Conservation (phyloP, 2,329 filamentous ascomycete genomes). For the Ceratocystis huliohia region DNA sequence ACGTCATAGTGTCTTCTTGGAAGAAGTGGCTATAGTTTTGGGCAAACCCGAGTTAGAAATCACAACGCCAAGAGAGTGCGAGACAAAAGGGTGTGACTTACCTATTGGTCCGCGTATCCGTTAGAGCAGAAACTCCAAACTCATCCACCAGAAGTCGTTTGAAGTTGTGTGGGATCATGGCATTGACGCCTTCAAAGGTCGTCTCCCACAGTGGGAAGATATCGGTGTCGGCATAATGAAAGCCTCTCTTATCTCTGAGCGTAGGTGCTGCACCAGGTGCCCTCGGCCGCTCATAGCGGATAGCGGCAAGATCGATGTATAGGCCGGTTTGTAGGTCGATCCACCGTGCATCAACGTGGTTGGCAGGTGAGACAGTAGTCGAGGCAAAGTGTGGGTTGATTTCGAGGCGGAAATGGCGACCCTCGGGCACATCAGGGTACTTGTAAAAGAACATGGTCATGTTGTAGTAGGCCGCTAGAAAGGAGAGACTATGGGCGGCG, state of each 20-base stretch:
- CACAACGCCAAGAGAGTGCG: background rate
- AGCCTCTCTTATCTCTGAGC: constrained; percentile 39
- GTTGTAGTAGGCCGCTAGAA: constrained; percentile 56
- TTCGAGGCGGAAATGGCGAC: constrained; percentile 38
- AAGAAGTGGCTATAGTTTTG: constrained; percentile 31
- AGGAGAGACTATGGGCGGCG: constrained; percentile 50
- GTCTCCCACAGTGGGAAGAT: constrained; percentile 59
- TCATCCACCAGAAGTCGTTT: constrained; percentile 46
- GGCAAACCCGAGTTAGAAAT: constrained; percentile 18
- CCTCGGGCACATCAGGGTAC: constrained; percentile 30
- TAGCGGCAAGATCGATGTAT: constrained; percentile 41
- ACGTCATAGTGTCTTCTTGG: constrained; percentile 30
- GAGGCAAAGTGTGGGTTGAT: constrained; percentile 34
- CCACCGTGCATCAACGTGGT: constrained; percentile 35
- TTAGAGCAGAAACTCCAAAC: constrained; percentile 42
- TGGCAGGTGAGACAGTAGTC: constrained; percentile 26
- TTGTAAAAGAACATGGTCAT: constrained; percentile 37
- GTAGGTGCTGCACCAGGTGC: constrained; percentile 31
- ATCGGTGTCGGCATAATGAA: constrained; percentile 39
- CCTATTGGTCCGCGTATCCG: constrained; percentile 39
- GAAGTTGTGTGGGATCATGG: constrained; percentile 53
- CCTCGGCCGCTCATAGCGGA: constrained; percentile 36
- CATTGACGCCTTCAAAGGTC: constrained; percentile 52
- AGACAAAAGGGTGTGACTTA: constrained; percentile 28
- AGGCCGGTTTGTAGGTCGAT: constrained; percentile 36